Base-by-base conservation (phyloP, 2,329 filamentous ascomycete species). In the Neonectria ditissima region DNA sequence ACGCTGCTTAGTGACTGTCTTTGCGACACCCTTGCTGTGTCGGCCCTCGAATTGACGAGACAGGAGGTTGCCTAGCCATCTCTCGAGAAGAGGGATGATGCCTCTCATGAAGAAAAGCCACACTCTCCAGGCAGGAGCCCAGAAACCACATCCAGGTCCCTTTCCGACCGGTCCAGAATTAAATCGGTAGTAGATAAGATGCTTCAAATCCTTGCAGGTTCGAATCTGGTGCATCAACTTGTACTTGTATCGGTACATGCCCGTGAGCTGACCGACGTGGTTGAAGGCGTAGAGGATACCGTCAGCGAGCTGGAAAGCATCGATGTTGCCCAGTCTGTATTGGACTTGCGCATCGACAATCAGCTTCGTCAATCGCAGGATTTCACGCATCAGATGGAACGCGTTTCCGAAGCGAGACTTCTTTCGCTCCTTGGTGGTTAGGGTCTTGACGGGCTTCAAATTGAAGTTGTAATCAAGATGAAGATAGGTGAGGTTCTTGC, bases 241-340 rank as follows among this genome's bases (percentile, higher is more conserved):
- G 84, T 99, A 99, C 85, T 99, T 99, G 87, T 99, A 99, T 65
- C 96, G 92, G 81, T 99, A 99, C 96, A 99, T 99, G 77, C 96
- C 96, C 16, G 96, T 99, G 65, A 99, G 84, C 80, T 99, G 97
- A 66, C 96, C 96, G 61, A 99, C 96, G 73, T 99, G 96, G 81
- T 99, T 99, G 83, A 99, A 99, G 18, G 96, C 97, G 73, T 99
- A 99, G n/a, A 98, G 84, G 61, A 99, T 99, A 79, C 96, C 96
- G 79, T 99, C 96, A 4, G 96, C 96, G 69, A 99, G 89, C 79
- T 99, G 96, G 84, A 99, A 99, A 39, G 97, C 96, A 79, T 99
- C 96, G 67, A 99, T 98, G 75, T 99, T 99, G 63, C 97, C 97
- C 41, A 99, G 84, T 28, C 96, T 91, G 77, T 98, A 99, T 78